Percentiles rank a stretch among this genome's conserved stretches.
phyloP scores from a whole-genome alignment of 2,329 filamentous ascomycete genomes.

The Aspergillus fischeri region DNA sequence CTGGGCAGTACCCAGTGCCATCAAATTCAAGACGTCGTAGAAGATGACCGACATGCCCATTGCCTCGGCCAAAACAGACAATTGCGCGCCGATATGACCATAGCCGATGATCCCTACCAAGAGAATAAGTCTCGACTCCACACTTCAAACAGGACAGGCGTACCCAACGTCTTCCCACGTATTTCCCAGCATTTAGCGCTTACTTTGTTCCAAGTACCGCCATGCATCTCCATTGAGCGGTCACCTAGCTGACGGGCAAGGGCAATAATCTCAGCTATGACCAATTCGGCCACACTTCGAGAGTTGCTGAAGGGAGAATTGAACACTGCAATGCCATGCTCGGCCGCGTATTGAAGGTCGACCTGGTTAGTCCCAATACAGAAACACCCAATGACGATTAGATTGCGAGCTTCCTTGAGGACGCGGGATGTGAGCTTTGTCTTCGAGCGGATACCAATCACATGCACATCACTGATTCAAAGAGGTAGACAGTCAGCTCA shows the following conservation, averaged over 20 bases:
- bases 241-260: conserved; percentile 91
- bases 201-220: conserved; percentile 96
- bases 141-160: conserved; percentile 13
- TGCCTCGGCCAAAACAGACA: conserved; percentile 90
- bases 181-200: conserved; percentile 97
- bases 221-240: conserved; percentile 90
- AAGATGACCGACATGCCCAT: conserved; percentile 99
- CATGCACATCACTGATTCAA: conserved; percentile 73
- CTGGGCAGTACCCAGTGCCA: conserved; percentile 83
- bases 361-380: conserved; percentile 83
- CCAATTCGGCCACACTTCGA: conserved; percentile 90
- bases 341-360: conserved; percentile 43
- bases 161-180: conserved; percentile 89
- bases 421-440: conserved; percentile 88
- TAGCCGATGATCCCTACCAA: conserved; percentile 82
- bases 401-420: conserved; percentile 82
- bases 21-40: conserved; percentile 90
- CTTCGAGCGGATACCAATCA: conserved; percentile 97
- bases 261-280: conserved; percentile 88
- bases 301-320: conserved; percentile 99
- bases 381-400: conserved; percentile 96
- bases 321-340: conserved; percentile 82
- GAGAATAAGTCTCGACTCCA: conserved; percentile 11
- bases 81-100: conserved; percentile 92
- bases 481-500: conserved; percentile 6